These are phyloP conservation scores for Pelargonium nanum DNA, from an alignment of 345 rosid genomes.

Conservation along the genomic window DNA sequence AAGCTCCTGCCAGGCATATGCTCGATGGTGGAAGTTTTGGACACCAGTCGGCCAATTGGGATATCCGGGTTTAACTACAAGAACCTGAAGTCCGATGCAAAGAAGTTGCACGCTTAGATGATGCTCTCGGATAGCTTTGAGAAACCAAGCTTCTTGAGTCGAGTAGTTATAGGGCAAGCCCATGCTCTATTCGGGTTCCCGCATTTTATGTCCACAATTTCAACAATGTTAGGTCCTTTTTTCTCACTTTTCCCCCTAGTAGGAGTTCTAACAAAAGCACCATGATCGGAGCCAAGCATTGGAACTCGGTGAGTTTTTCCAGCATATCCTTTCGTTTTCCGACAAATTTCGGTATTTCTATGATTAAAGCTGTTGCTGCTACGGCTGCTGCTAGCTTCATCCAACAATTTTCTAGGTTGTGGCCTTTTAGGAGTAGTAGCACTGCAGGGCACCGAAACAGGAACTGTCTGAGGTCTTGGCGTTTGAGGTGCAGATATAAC, in stretches of 20 bases:
- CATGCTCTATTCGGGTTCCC: conserved; percentile 71
- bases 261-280: conserved; percentile 51
- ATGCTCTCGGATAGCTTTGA: conserved; percentile 76
- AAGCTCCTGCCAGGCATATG: conserved; percentile 44
- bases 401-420: conserved; percentile 48
- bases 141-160: conserved; percentile 89
- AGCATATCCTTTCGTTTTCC: conserved; percentile 35
- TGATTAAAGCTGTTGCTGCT: conserved; percentile 20
- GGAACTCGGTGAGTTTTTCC: conserved; percentile 31
- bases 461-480: conserved; percentile 33
- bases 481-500: conserved; percentile 36
- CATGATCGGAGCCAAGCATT: conserved; percentile 52
- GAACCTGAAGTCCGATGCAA: conserved; percentile 45
- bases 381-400: conserved; percentile 72
- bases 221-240: conserved; percentile 58
- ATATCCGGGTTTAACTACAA: conserved; percentile 34
- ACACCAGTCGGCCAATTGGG: conserved; percentile 24
- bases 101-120: conserved; percentile 40
- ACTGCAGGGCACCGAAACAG: conserved; percentile 44
- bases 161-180: conserved; percentile 61
- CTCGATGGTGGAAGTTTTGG: conserved; percentile 49
- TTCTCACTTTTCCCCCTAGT: conserved; percentile 38
- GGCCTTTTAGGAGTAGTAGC: conserved; percentile 41
- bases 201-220: conserved; percentile 80
- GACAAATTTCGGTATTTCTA: conserved; percentile 22